phyloP scores from a whole-genome alignment of 768 basidiomycete species.

The Lenzites betulinus region DNA sequence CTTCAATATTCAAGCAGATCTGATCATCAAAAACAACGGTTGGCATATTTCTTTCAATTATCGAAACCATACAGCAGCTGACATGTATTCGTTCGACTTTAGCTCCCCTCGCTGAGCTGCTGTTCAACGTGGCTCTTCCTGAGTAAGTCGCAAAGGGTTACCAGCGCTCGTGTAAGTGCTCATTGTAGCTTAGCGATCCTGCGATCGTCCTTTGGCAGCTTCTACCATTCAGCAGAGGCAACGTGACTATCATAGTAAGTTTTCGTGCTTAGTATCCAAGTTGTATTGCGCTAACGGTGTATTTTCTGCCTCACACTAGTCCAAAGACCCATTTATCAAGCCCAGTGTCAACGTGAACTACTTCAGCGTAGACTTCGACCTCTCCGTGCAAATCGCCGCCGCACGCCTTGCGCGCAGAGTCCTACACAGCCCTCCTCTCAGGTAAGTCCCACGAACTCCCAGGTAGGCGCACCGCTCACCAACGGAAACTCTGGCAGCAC shows the following conservation, averaged over 20 bases:
- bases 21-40: conserved; percentile 51
- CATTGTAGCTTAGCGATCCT: conserved; percentile 38
- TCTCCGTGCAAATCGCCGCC: conserved; percentile 51
- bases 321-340: conserved; percentile 47
- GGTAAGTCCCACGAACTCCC: conserved; percentile 28
- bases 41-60: not conserved
- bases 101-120: conserved; percentile 51
- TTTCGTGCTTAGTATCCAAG: not conserved
- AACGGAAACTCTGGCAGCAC: not conserved
- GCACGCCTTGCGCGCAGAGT: conserved; percentile 46
- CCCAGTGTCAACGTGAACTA: conserved; percentile 53
- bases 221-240: conserved; percentile 56
- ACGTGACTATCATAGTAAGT: conserved; percentile 46
- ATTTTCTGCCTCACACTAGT: conserved; percentile 30
- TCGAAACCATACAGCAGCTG: not conserved
- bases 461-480: not conserved
- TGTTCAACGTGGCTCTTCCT: conserved; percentile 48
- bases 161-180: not conserved
- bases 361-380: conserved; percentile 50
- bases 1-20: conserved; percentile 44
- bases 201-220: conserved; percentile 56
- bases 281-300: not conserved
- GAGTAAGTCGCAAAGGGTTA: conserved; percentile 33
- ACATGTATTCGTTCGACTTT: too few species aligned
- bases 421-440: conserved; percentile 44